phyloP scores from a whole-genome alignment of 2,329 filamentous ascomycete species.

The Elsinoe arachidis region DNA sequence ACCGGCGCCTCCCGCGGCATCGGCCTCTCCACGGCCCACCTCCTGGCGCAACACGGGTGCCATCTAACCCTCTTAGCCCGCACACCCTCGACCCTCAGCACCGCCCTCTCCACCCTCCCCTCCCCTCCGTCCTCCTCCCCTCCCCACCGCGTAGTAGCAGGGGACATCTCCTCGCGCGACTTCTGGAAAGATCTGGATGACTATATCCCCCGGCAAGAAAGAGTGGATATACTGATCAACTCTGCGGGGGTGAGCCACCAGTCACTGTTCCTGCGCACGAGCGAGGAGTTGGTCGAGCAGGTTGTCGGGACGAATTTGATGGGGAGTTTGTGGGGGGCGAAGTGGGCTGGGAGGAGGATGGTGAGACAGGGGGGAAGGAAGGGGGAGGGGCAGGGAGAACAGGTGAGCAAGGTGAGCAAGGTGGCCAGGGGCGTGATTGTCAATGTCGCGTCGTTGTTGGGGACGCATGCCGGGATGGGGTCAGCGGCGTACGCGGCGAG shows the following conservation, averaged over 20 bases:
- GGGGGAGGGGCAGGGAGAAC: not conserved
- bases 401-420: conserved; percentile 62
- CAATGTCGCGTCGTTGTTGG: conserved; percentile 72
- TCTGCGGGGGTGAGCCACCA: conserved; percentile 66
- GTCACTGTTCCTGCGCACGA: conserved; percentile 52
- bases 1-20: conserved; percentile 45
- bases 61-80: conserved; percentile 16
- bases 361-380: conserved; percentile 26
- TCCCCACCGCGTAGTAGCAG: not conserved
- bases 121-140: not conserved
- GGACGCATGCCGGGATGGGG: conserved; percentile 58
- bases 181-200: conserved; percentile 13
- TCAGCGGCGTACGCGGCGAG: conserved; percentile 39
- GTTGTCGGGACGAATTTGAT: conserved; percentile 64
- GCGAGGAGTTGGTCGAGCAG: conserved; percentile 42
- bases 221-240: conserved; percentile 60
- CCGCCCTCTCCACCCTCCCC: not conserved
- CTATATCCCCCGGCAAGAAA: not conserved
- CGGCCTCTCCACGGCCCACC: conserved; percentile 40
- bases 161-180: conserved; percentile 12
- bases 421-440: conserved; percentile 63
- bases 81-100: conserved; percentile 8
- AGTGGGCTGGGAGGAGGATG: conserved; percentile 43
- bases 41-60: conserved; percentile 40
- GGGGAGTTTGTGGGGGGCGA: conserved; percentile 56